Conservation (phyloP, 345 rosid genomes). For the Odontarrhena argentea region DNA sequence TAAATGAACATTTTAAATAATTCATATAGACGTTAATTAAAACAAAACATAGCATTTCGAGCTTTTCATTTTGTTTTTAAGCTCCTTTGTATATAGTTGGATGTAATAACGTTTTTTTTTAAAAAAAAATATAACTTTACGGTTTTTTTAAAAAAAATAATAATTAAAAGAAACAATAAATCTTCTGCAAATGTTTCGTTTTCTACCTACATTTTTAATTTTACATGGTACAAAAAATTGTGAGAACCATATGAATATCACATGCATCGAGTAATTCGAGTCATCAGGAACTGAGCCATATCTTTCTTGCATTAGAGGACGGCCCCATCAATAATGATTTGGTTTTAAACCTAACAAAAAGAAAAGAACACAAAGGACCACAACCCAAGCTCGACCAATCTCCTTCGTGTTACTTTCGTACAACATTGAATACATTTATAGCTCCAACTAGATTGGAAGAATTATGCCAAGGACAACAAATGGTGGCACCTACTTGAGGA, state of each 20-base stretch:
- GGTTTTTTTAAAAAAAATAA: no score
- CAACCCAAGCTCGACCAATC: conserved; percentile 12
- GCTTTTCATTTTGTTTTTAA: no score
- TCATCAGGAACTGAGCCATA: conserved; percentile 34
- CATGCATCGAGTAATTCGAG: conserved; percentile 34
- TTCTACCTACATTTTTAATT: not conserved
- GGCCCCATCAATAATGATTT: conserved; percentile 5
- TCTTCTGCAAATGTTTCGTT: not conserved
- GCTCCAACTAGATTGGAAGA: conserved; percentile 26
- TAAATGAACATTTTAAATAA: no score
- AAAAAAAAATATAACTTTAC: no score
- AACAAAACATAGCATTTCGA: no score
- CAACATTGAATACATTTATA: conserved; percentile 21
- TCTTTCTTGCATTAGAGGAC: conserved; percentile 21
- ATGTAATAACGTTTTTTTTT: no score
- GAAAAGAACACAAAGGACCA: conserved; percentile 21
- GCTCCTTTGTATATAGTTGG: no score
- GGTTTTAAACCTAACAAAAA: conserved; percentile 30
- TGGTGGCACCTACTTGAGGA: conserved; percentile 75
- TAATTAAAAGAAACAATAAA: conserved; percentile 1
- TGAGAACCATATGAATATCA: conserved; percentile 31
- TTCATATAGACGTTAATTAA: no score
- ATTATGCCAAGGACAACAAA: conserved; percentile 34
- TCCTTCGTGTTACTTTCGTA: conserved; percentile 15
- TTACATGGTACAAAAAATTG: conserved; percentile 7